Base-by-base conservation (phyloP, 306 rosid species). In the Medicago truncatula region DNA sequence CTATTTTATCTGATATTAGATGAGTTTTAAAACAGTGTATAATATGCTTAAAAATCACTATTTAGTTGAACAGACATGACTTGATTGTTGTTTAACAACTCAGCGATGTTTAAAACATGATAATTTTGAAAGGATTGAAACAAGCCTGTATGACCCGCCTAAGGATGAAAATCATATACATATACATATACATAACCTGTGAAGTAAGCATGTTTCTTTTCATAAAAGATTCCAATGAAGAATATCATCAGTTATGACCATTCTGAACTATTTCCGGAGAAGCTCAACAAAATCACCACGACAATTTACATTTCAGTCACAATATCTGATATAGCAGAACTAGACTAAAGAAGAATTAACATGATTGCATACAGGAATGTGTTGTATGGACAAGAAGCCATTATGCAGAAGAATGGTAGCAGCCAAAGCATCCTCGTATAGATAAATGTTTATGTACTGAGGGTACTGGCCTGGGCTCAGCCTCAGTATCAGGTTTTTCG, bases 361-460 rank as follows among this genome's bases (percentile, higher is more conserved):
- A 70, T 57, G 64, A 53, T 56, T 31, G 28, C 47, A 60, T 6
- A 36, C 40, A 56, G 14, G 12, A 11, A 7, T 61, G 25, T 17
- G 73, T 14, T 46, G 63, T 46, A 21, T 2, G 52, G 25, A 39
- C 57, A 50, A 34, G 69, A n/a, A 60, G 23, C 18, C 53, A 74
- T 20, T 73, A 80, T 46, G 14, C 39, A 38, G 56, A 65, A 83
- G 69, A 71, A 8, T 9, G 60, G 38, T 71, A 67, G 81, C 64
- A 66, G 65, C 91, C 85, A 52, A 89, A 89, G 75, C 90, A 91
- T 60, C 62, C 76, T 50, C 82, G 49, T 36, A 88, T 15, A 8
- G 90, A 80, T 53, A 83, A 76, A 4, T 5, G 1, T 25, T 63
- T 66, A 10, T 25, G 81, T 46, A 5, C 9, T 52, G 61, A 5